Percentiles rank a stretch among this genome's conserved stretches.
phyloP scores from a whole-genome alignment of 2,329 filamentous ascomycete species.

The Calonectria pseudoturangicola region DNA sequence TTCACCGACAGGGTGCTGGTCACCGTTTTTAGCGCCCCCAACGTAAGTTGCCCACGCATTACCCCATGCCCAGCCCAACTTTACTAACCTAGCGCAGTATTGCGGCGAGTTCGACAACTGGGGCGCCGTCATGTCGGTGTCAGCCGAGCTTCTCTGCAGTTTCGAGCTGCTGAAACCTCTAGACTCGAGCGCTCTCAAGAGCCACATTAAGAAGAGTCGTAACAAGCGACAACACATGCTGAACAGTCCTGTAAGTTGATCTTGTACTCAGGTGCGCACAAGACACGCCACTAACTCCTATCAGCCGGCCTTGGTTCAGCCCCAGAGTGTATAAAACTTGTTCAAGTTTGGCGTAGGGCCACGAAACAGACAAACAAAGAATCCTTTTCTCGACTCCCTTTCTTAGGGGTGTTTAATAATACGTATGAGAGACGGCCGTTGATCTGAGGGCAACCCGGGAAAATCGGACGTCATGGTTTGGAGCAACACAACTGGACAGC shows the following conservation, averaged over 20 bases:
- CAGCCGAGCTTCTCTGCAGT: constrained; percentile 92
- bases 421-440: constrained; percentile 44
- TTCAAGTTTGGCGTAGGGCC: constrained; percentile 39
- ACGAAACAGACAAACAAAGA: constrained; percentile 46
- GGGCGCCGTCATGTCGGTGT: constrained; percentile 99
- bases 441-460: constrained; percentile 52
- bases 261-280: not conserved
- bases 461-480: constrained; percentile 43
- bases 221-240: constrained; percentile 96
- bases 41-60: constrained; percentile 77
- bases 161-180: constrained; percentile 98
- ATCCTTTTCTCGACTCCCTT: constrained; percentile 33
- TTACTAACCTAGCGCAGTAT: constrained; percentile 77
- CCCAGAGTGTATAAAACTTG: constrained; percentile 71
- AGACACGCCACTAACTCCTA: constrained; percentile 37
- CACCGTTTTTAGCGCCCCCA: constrained; percentile 97
- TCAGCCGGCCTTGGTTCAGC: constrained; percentile 73
- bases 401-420: constrained; percentile 34
- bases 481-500: constrained; percentile 48
- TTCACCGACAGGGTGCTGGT: constrained; percentile 96
- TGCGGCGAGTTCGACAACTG: constrained; percentile 99
- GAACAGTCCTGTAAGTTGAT: constrained; percentile 89
- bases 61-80: constrained; percentile 3
- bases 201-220: constrained; percentile 97
- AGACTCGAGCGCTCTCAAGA: constrained; percentile 96